phyloP scores from a whole-genome alignment of 345 rosid genomes.

The Citrus australasica region DNA sequence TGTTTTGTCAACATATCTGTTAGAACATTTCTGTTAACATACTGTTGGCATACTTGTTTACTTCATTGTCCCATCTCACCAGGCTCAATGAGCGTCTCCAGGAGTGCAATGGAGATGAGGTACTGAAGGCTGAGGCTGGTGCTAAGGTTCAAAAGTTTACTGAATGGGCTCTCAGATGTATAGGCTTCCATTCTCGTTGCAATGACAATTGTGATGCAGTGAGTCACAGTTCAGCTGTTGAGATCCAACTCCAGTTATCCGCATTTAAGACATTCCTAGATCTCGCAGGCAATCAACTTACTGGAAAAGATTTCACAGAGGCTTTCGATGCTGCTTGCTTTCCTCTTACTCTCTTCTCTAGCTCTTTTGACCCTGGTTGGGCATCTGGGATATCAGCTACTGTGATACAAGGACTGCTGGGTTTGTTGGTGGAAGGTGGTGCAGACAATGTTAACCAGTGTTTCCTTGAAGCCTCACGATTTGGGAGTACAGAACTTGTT shows the following conservation, averaged over 20 bases:
- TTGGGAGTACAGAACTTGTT: slow-evolving; percentile 98
- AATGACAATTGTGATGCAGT: slow-evolving; percentile 59
- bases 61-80: slow-evolving; percentile 25
- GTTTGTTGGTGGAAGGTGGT: slow-evolving; percentile 91
- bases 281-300: slow-evolving; percentile 80
- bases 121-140: slow-evolving; percentile 87
- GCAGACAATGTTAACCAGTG: slow-evolving; percentile 96
- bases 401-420: slow-evolving; percentile 79
- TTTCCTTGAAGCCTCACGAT: slow-evolving; percentile 98
- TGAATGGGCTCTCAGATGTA: slow-evolving; percentile 94
- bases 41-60: slow-evolving; percentile 1
- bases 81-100: slow-evolving; percentile 97
- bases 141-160: slow-evolving; percentile 96
- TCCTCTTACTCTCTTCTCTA: slow-evolving; percentile 88
- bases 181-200: slow-evolving; percentile 87
- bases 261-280: slow-evolving; percentile 93
- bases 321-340: slow-evolving; percentile 99
- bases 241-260: slow-evolving; percentile 87
- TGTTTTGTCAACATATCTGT: neutral
- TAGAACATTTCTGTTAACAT: neutral
- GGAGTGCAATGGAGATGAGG: slow-evolving; percentile 89
- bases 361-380: slow-evolving; percentile 94
- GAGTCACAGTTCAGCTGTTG: slow-evolving; percentile 63
- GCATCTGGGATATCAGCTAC: slow-evolving; percentile 91
- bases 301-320: slow-evolving; percentile 97